Conservation (phyloP, 2,329 filamentous ascomycete genomes). For the Emergomyces africanus region DNA sequence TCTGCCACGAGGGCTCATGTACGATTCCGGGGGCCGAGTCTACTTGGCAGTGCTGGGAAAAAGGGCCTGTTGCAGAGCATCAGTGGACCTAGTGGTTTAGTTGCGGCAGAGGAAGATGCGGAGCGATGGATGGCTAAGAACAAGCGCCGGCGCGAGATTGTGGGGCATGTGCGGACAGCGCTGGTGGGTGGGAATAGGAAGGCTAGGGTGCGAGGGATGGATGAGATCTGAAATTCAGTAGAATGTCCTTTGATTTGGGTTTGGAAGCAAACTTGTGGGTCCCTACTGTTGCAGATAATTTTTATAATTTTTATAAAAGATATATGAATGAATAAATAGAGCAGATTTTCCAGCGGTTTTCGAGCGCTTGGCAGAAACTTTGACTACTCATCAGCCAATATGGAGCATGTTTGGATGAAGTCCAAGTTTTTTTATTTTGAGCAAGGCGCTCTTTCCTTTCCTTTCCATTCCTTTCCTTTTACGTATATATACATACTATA, state of each 20-base stretch:
- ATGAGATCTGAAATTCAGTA: constrained; percentile 16
- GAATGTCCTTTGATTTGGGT: neutral
- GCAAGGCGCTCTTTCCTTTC: no score
- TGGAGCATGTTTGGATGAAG: no score
- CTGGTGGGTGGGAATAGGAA: constrained; percentile 20
- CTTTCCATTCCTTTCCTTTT: no score
- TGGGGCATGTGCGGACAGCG: constrained; percentile 24
- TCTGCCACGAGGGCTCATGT: constrained; percentile 14
- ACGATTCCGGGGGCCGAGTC: constrained; percentile 16
- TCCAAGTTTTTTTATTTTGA: no score
- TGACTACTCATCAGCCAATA: no score
- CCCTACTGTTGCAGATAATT: no score
- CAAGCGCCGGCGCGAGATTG: constrained; percentile 24
- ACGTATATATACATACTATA: no score
- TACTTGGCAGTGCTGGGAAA: constrained; percentile 25
- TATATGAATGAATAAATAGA: neutral
- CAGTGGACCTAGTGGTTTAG: constrained; percentile 15
- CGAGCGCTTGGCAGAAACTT: no score
- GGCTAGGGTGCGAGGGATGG: constrained; percentile 20
- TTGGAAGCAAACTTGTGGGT: neutral
- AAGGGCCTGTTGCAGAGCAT: constrained; percentile 22
- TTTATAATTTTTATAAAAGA: no score
- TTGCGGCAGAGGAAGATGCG: constrained; percentile 17
- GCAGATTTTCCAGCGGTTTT: neutral
- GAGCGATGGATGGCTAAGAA: constrained; percentile 24